phyloP scores from a whole-genome alignment of 2,329 filamentous ascomycete species.

The Elsinoe fawcettii region DNA sequence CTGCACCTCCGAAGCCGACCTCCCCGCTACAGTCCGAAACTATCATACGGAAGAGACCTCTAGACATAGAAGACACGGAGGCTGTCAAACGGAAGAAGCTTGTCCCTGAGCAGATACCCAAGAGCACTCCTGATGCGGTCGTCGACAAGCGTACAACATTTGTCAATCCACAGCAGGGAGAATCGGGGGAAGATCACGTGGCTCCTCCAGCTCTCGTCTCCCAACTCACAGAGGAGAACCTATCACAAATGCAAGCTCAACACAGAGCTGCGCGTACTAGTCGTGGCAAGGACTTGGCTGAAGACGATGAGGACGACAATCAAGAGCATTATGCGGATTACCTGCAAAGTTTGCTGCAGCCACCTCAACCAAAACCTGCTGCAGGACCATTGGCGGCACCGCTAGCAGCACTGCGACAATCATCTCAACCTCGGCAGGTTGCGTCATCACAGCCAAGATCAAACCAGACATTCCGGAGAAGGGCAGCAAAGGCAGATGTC shows the following conservation, averaged over 20 bases:
- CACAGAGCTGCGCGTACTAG: slow-evolving; percentile 16
- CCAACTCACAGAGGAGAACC: slow-evolving; percentile 27
- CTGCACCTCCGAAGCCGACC: background rate
- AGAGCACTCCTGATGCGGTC: background rate
- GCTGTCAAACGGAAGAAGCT: background rate
- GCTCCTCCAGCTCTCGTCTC: background rate
- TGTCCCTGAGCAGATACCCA: background rate
- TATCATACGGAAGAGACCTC: background rate
- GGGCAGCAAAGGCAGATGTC: background rate
- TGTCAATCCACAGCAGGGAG: background rate
- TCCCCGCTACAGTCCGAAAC: too few species aligned
- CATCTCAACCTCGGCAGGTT: background rate
- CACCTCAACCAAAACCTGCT: background rate
- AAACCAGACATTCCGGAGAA: background rate
- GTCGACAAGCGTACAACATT: background rate
- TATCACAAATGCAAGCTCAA: slow-evolving; percentile 27
- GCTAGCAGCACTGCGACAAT: too few species aligned
- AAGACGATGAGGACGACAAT: slow-evolving; percentile 27
- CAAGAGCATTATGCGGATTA: slow-evolving; percentile 23
- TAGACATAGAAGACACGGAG: background rate
- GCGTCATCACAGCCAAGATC: background rate
- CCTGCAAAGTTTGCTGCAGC: slow-evolving; percentile 19
- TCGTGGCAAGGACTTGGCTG: slow-evolving; percentile 25
- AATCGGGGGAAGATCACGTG: background rate
- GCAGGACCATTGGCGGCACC: too few species aligned